Evolutionary conservation across 2,329 filamentous ascomycete genomes (phyloP).

Genomic region (Cladosporium sp.): DNA sequence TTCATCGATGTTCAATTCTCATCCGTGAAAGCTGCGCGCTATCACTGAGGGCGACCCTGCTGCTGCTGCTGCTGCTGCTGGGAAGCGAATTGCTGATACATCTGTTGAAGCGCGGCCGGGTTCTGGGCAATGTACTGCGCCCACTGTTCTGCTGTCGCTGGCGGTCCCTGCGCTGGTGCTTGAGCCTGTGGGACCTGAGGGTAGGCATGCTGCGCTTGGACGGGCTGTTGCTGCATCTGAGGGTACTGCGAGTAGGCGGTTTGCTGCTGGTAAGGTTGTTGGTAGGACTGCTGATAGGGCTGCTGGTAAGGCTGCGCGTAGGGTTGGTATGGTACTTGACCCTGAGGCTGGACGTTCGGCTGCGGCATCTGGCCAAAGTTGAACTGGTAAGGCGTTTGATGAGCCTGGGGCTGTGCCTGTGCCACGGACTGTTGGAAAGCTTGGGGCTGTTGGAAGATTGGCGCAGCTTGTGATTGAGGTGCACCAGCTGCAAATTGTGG

Average conservation of each 20-base stretch:
- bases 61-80: conserved; percentile 17
- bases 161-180: conserved; percentile 23
- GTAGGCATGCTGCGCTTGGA: conserved; percentile 24
- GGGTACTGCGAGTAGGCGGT: conserved; percentile 30
- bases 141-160: conserved; percentile 20
- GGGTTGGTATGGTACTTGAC: not conserved
- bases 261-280: conserved; percentile 22
- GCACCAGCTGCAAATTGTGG: not conserved
- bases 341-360: conserved; percentile 15
- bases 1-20: not conserved
- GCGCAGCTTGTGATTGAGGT: conserved; percentile 13
- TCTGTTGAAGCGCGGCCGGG: not conserved
- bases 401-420: conserved; percentile 3
- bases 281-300: conserved; percentile 18
- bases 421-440: not conserved
- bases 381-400: not conserved
- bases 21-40: not conserved
- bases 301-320: conserved; percentile 16
- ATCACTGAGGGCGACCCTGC: not conserved
- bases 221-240: conserved; percentile 22
- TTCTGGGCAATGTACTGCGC: not conserved
- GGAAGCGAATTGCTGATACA: not conserved
- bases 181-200: conserved; percentile 25
- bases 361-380: conserved; percentile 5
- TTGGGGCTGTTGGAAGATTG: not conserved